Conservation (phyloP, 2,329 filamentous ascomycete species). For the Aaosphaeria arxii region DNA sequence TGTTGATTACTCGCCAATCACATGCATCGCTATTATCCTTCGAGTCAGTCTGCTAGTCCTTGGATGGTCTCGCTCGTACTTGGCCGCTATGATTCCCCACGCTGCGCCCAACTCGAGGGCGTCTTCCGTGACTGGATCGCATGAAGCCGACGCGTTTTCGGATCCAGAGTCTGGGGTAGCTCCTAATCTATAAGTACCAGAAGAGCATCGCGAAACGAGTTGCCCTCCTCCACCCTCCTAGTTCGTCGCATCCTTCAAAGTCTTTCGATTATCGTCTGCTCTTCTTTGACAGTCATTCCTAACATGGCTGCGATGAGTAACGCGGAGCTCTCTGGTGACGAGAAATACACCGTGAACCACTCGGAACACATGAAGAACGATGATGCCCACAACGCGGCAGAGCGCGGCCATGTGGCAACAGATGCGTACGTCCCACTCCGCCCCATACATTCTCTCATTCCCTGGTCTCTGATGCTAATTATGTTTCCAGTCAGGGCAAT, state of each 20-base stretch:
- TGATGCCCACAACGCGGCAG: slow-evolving; percentile 22
- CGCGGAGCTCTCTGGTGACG: slow-evolving; percentile 1
- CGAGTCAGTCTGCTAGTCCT: too few relatives aligned
- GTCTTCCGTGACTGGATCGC: too few relatives aligned
- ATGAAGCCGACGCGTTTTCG: too few relatives aligned
- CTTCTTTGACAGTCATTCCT: neutral
- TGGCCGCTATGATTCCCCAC: too few relatives aligned
- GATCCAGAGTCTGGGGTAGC: neutral
- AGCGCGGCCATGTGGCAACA: slow-evolving; percentile 26
- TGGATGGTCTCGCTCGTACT: too few relatives aligned
- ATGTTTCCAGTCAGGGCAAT: slow-evolving; percentile 25
- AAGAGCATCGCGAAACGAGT: neutral
- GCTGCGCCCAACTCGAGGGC: too few relatives aligned
- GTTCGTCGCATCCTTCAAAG: neutral
- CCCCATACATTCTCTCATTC: neutral
- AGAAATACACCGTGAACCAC: slow-evolving; percentile 18
- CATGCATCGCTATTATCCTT: too few relatives aligned
- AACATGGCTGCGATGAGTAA: neutral
- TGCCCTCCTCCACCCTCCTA: neutral
- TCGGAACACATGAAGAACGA: slow-evolving; percentile 26
- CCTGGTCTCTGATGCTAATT: neutral
- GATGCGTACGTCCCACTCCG: slow-evolving; percentile 21
- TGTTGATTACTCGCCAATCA: too few relatives aligned
- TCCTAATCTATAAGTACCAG: neutral
- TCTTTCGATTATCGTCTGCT: neutral